phyloP scores from a whole-genome alignment of 192 early-diverging fungal species.

The Linnemannia elongata region DNA sequence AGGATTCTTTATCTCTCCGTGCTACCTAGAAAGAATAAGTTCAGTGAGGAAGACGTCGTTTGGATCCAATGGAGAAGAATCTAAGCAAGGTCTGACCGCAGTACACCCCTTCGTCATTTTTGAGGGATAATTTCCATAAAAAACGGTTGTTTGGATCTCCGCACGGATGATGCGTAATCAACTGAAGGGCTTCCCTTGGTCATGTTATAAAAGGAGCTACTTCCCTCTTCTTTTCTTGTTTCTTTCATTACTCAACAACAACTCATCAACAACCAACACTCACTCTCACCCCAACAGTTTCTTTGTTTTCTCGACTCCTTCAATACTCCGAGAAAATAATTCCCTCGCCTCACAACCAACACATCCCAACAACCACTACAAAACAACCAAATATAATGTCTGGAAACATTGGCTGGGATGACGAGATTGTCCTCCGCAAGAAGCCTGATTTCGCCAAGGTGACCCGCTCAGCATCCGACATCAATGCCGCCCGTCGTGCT shows the following conservation, averaged over 20 bases:
- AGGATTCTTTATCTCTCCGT: too few relatives aligned
- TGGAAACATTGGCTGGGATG: constrained; percentile 73
- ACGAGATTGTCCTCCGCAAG: constrained; percentile 82
- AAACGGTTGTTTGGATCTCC: background rate
- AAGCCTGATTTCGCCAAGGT: constrained; percentile 68
- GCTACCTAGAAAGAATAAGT: too few relatives aligned
- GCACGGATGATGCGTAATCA: background rate
- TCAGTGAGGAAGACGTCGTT: background rate
- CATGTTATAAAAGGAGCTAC: background rate
- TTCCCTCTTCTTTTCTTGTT: background rate
- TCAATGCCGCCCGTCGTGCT: constrained; percentile 79
- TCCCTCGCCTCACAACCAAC: background rate
- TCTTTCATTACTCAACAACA: background rate
- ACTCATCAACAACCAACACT: background rate
- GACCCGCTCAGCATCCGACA: constrained; percentile 66
- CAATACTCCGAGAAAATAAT: background rate
- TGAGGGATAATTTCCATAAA: background rate
- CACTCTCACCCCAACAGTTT: background rate
- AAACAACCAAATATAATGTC: background rate
- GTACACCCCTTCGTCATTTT: background rate
- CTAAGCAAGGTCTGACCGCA: background rate
- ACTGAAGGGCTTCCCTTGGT: background rate
- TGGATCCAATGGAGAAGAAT: constrained; percentile 9
- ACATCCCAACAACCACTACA: background rate
- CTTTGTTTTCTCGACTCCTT: background rate